Base-by-base conservation (phyloP, 2,329 filamentous ascomycete genomes). In the Penicillium sp. region DNA sequence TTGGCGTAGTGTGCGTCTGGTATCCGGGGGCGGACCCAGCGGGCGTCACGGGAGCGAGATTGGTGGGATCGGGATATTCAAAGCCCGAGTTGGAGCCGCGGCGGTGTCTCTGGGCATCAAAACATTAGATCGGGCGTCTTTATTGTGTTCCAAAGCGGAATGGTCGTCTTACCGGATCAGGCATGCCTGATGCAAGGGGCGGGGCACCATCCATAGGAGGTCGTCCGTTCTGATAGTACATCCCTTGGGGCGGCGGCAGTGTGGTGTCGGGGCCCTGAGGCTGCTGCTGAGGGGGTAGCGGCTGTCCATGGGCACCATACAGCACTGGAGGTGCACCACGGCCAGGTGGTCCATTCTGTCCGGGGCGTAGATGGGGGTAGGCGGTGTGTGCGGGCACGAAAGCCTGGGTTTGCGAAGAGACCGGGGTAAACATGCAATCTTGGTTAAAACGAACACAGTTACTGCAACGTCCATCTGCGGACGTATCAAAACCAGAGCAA, bases 361-460 rank as follows among this genome's bases (percentile, higher is more conserved):
- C 50, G 21, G 50, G 50, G 52, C 79, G 76, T 66, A 83, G 68
- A 63, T 80, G 75, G 14, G 81, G 81, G 58, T 82, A 88, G 54
- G 86, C 84, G 6, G 87, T 85, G 68, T 89, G 85, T 9, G 86
- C 87, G 7, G 87, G 87, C 32, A 90, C 87, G 66, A 90, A 90
- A 10, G 88, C 87, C 70, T 89, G 87, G 8, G 86, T 84, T 73
- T 89, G 87, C 10, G 86, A 87, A 3, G 86, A 89, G 22, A 90
- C 87, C 2, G 88, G 87, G 1, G 87, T 89, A 72, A 90, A 90
- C 72, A 90, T 84, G 74, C 88, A 90, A 68, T 89, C 86, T 72
- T 90, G 87, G 60, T 87, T 87, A 75, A 90, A 90, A 45, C 87
- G 80, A 59, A 86, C 79, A 68, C 87, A 90, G 70, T 90, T 90